Base-by-base conservation (phyloP, 345 rosid genomes). In the Cochlearia excelsa region DNA sequence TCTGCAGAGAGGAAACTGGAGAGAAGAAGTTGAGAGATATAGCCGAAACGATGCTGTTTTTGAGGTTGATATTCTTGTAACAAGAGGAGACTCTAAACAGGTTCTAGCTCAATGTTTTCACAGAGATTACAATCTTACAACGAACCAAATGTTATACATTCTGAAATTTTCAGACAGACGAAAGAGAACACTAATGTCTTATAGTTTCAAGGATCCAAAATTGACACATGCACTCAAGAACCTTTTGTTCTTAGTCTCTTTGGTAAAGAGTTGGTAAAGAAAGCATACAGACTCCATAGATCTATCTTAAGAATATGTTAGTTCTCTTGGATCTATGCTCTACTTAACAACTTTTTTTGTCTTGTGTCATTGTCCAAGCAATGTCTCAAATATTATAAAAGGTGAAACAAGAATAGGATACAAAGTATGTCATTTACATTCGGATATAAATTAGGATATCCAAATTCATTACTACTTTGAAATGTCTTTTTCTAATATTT, bases 241-340 rank as follows among this genome's bases (percentile, higher is more conserved):
- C 23, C 23, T 16, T 16, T 16, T 16, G 23, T 16, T 16, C 23
- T 16, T 16, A 16, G 23, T 16, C 23, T 16, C 23, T 16, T 16
- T 16, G 23, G 0, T 86, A 92, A 54, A 92, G 92, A 46, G 65
- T 72, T 23, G 80, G 80, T 61, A 88, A 81, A 1, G 95, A 77
- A 23, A 63, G 78, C 96, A 83, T 92, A 75, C 93, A 79, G 46
- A 84, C 90, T 30, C 95, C 96, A 60, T 82, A 88, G 70, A 82
- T 73, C 3, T 72, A 61, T 26, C 67, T 47, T 4, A 33, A 31
- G 61, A 54, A 46, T 68, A 68, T 68, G 67, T 16, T 16, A 16
- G 23, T 16, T 16, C 23, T 16, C 23, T 16, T 16, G 23, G 23
- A 16, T 0, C 45, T 30, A 49, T 30, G 30, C 35, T 16, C 10